Base-by-base conservation (phyloP, 2,329 filamentous ascomycete genomes). In the Aureobasidium sp. region DNA sequence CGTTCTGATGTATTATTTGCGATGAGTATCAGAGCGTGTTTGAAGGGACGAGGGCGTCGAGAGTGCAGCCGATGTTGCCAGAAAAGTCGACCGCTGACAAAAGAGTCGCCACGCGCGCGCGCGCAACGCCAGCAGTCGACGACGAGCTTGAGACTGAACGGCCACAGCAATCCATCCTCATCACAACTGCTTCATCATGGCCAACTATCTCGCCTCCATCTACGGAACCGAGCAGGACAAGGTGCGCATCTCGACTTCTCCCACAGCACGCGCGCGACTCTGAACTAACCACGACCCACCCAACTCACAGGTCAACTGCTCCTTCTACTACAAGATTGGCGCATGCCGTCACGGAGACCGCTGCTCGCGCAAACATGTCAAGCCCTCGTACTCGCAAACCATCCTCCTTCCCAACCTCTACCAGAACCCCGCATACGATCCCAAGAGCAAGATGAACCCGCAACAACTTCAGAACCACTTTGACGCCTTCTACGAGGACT, bases 311-410 rank as follows among this genome's bases (percentile, higher is more conserved):
- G 90, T 96, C 77, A 96, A 97, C 81, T 96, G 93, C 81, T 93
- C 87, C 55, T 98, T 98, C 82, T 98, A 98, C 83, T 90, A 96
- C 86, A 98, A 98, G 78, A 98, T 98, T 72, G 93, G 93, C 70
- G 93, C 93, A 52, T 98, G 93, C 78, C 86, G 93, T 58, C 93
- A 98, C 79, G 93, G 93, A 68, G 93, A 98, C 75, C 88, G 93
- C 67, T 98, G 93, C 80, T 94, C 88, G 58, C 85, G 93, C 64
- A 98, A 98, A 74, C 93, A 98, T 74, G 93, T 98, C 77, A 98
- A 98, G 77, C 93, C 93, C 1, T 95, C 90, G 19, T 98, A 98
- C 81, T 87, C 82, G 59, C 93, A 98, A 73, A 98, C 93, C 17
- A 90, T 98, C 71, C 86, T 98, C 61, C 89, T 98, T 69, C 93